phyloP scores from a whole-genome alignment of 2,329 filamentous ascomycete genomes.

The Cladosporium sp. region DNA sequence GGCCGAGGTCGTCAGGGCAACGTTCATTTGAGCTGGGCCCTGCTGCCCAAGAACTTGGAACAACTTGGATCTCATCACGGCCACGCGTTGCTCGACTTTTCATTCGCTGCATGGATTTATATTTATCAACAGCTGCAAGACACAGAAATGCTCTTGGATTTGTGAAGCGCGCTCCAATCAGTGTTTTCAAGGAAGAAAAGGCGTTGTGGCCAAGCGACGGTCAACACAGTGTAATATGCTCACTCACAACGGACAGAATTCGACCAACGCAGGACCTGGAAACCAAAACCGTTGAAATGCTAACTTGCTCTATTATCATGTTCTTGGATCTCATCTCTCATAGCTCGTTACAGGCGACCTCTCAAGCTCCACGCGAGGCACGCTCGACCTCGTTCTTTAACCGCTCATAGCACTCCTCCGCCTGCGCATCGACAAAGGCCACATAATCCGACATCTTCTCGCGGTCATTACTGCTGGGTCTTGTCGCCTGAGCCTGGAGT shows the following conservation, averaged over 20 bases:
- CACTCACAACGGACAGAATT: not conserved
- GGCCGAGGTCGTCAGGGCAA: constrained; percentile 1
- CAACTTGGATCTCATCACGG: not conserved
- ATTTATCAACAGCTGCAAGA: not conserved
- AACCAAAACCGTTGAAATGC: not conserved
- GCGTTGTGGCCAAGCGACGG: not conserved
- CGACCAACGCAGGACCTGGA: not conserved
- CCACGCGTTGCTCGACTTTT: not conserved
- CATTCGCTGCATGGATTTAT: not conserved
- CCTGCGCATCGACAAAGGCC: constrained; percentile 3
- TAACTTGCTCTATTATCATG: not conserved
- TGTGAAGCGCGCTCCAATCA: not conserved
- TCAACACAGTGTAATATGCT: not conserved
- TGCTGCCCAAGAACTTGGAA: not conserved
- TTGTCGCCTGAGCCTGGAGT: not conserved
- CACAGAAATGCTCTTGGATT: not conserved
- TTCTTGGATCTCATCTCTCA: not conserved
- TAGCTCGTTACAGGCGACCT: not conserved
- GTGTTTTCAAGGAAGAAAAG: not conserved
- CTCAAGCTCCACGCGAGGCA: not conserved
- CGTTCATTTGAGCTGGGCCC: not conserved
- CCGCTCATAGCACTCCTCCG: not conserved
- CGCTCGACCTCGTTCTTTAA: constrained; percentile 1
- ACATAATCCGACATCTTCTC: constrained; percentile 4
- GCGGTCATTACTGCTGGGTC: not conserved